A percentile compares a stretch with the other conserved stretches of the same genome.
These are phyloP conservation scores for Colletotrichum simmondsii DNA, from an alignment of 2,329 filamentous ascomycete genomes.

Conservation along the genomic window DNA sequence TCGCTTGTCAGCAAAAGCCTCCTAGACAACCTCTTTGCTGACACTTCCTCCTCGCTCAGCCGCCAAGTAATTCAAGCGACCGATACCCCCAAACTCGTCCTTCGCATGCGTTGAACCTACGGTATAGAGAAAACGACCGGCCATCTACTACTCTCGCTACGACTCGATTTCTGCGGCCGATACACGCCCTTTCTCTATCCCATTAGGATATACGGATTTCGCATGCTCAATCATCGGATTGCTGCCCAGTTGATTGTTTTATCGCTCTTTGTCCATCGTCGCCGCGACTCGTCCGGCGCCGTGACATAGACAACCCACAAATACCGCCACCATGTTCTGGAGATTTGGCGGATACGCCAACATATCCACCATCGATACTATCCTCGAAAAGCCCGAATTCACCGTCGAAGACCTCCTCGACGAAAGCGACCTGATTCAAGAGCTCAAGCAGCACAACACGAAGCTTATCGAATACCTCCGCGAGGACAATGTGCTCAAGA, in stretches of 20 bases:
- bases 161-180: neutral
- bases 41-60: neutral
- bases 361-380: conserved; percentile 94
- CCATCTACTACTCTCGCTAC: neutral
- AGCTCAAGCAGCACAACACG: conserved; percentile 97
- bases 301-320: conserved; percentile 38
- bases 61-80: conserved; percentile 12
- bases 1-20: neutral
- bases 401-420: conserved; percentile 95
- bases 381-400: conserved; percentile 96
- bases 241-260: neutral
- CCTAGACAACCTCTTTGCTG: neutral
- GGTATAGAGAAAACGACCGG: conserved; percentile 12
- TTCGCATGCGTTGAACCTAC: conserved; percentile 26
- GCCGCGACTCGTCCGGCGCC: conserved; percentile 36
- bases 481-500: conserved; percentile 85
- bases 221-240: conserved; percentile 13
- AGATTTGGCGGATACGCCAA: conserved; percentile 98
- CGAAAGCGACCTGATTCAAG: conserved; percentile 95
- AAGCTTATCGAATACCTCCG: conserved; percentile 97
- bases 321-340: conserved; percentile 90
- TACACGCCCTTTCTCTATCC: neutral
- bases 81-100: conserved; percentile 21
- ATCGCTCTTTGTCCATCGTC: conserved; percentile 26
- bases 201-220: conserved; percentile 13